These are phyloP conservation scores for Pseudocohnilembus persalinus DNA, from an alignment of 169 alveolate species.

Conservation along the genomic window DNA sequence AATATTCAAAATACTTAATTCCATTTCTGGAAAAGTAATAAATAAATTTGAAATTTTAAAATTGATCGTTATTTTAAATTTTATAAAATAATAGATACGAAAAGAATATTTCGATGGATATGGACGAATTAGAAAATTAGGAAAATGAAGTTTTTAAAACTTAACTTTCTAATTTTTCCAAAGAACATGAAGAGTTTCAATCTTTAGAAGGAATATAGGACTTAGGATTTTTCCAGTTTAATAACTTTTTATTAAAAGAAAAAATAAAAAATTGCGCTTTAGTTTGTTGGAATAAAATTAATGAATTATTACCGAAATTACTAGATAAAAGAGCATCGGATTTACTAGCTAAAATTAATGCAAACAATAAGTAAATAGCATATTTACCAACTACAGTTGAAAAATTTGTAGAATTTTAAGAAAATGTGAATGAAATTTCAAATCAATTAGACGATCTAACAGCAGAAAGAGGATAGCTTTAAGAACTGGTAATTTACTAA, in stretches of 20 bases:
- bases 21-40: slow-evolving; percentile 52
- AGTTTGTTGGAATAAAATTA: slow-evolving; percentile 50
- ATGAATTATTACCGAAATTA: slow-evolving; percentile 59
- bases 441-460: slow-evolving; percentile 55
- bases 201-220: slow-evolving; percentile 48
- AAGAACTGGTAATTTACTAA: slow-evolving; percentile 44
- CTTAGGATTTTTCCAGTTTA: slow-evolving; percentile 55
- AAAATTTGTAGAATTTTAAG: slow-evolving; percentile 59
- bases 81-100: background rate
- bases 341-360: slow-evolving; percentile 53
- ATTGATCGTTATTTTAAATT: background rate
- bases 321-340: slow-evolving; percentile 49
- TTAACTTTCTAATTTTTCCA: slow-evolving; percentile 38
- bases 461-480: slow-evolving; percentile 49
- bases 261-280: slow-evolving; percentile 56
- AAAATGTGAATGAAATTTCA: slow-evolving; percentile 45
- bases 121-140: slow-evolving; percentile 12
- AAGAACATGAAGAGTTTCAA: slow-evolving; percentile 49
- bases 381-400: slow-evolving; percentile 75
- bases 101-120: background rate
- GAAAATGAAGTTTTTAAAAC: slow-evolving; percentile 66
- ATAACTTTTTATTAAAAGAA: slow-evolving; percentile 47
- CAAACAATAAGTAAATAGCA: slow-evolving; percentile 58
- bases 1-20: slow-evolving; percentile 36
- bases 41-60: slow-evolving; percentile 15